Base-by-base conservation (phyloP, 225 moss, liverwort and hornwort species). In the Physcomitrium patens region DNA sequence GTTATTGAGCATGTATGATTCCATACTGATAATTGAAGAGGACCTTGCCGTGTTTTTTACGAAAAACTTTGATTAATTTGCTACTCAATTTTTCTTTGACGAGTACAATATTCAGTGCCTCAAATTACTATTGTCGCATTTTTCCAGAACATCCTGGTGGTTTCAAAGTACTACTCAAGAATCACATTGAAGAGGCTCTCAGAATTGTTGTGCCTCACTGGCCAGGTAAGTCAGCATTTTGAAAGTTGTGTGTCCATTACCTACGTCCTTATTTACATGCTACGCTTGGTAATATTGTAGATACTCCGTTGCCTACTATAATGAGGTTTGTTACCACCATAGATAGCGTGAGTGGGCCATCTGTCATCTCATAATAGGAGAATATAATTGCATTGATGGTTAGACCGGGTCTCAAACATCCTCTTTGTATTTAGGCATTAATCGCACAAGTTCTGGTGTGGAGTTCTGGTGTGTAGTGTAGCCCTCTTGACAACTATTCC, bases 161-260 rank as follows among this genome's bases (percentile, higher is more conserved):
- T 94, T 55, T 94, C 94, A 44, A 94, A 94, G 75, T 94, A 94
- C 69, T 94, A 94, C 73, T 89, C 94, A 55, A 87, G 94, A 79
- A 89, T 94, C 66, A 91, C 89, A 12, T 63, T 94, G 80, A 89
- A 78, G 77, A 88, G 94, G 62, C 86, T 94, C 46, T 88, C 94
- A 53, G 91, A 94, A 76, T 88, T 91, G 48, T 82, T 94, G 52
- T 86, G 91, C 73, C 86, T 94, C 28, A 90, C 91, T 75, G 72
- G 78, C 31, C 76, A 73, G 76, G 63, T 77, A 59, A 8, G 26
- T 49, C 31, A 28, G 45, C 31, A 52, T 55, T 28, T 9, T 69
- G 44, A 18, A 44, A 53, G 22, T 52, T 42, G 26, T 15, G 7
- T 47, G 5, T 71, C 58, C 19, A 48, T 24, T 27, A 52, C 51